A percentile compares a stretch with the other conserved stretches of the same genome.
Conservation (phyloP, 2,329 filamentous ascomycete genomes). For the Gyromitra esculenta region DNA sequence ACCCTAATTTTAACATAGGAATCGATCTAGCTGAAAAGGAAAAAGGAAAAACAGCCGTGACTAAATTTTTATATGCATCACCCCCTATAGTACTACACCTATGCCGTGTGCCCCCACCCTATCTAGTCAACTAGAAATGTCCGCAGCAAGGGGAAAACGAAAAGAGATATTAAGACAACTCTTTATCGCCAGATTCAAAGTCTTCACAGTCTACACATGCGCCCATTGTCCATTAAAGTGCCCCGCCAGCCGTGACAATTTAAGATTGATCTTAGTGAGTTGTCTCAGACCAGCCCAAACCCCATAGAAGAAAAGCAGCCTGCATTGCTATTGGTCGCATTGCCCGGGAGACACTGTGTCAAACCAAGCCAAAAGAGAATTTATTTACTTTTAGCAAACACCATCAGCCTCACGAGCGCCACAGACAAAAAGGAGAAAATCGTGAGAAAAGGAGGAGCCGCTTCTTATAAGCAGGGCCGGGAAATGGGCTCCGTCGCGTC, state of each 20-base stretch:
- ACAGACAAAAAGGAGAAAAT: too few relatives aligned
- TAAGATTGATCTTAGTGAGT: background rate
- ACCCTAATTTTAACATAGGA: too few relatives aligned
- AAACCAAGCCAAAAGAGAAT: background rate
- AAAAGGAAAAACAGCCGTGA: too few relatives aligned
- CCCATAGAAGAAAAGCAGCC: background rate
- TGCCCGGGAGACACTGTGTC: background rate
- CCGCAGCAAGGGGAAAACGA: background rate
- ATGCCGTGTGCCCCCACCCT: too few relatives aligned
- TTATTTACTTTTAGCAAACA: background rate
- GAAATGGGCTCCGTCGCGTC: background rate
- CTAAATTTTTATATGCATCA: too few relatives aligned
- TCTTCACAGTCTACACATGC: background rate
- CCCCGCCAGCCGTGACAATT: background rate
- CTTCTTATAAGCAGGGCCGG: background rate
- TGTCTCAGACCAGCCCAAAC: background rate
- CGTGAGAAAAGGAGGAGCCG: background rate
- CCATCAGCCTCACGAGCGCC: background rate
- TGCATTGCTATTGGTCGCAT: background rate
- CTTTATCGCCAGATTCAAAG: background rate
- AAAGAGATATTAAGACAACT: background rate
- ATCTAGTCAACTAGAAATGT: too few relatives aligned
- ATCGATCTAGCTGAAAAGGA: too few relatives aligned
- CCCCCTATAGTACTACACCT: too few relatives aligned
- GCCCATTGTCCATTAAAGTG: background rate